These are phyloP conservation scores for Termitomyces sp. DNA, from an alignment of 768 basidiomycete species.

Conservation along the genomic window DNA sequence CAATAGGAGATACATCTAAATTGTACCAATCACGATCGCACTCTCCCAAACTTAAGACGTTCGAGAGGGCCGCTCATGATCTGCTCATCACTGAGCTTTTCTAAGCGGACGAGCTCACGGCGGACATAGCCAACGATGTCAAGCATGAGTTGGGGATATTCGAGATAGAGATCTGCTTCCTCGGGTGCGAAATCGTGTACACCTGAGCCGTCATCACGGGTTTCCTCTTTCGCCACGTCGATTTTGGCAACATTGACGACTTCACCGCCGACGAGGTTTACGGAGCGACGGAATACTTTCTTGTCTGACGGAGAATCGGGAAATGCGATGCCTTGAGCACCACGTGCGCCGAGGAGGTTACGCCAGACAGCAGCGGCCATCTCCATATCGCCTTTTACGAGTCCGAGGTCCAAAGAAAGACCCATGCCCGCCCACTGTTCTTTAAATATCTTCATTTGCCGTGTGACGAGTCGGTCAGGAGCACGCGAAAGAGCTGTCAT, in stretches of 20 bases:
- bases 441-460: conserved; percentile 88
- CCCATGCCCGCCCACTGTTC: conserved; percentile 88
- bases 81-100: conserved; percentile 40
- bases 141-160: conserved; percentile 72
- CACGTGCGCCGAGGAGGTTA: conserved; percentile 82
- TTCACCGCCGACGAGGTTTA: conserved; percentile 67
- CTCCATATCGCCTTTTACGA: conserved; percentile 72
- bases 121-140: conserved; percentile 64
- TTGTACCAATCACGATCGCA: conserved; percentile 12
- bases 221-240: conserved; percentile 52
- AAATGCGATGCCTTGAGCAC: conserved; percentile 63
- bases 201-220: conserved; percentile 60
- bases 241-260: conserved; percentile 56
- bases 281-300: conserved; percentile 46
- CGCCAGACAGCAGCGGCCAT: conserved; percentile 89
- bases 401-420: conserved; percentile 72
- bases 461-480: conserved; percentile 73
- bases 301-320: conserved; percentile 12
- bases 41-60: conserved; percentile 32
- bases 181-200: conserved; percentile 62
- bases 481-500: conserved; percentile 34
- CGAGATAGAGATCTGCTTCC: conserved; percentile 62
- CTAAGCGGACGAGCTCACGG: conserved; percentile 65
- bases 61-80: conserved; percentile 33
- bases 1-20: background rate